A percentile compares a stretch with the other conserved stretches of the same genome.
Conservation (phyloP, 169 alveolate species). For the Plasmodium adleri region DNA sequence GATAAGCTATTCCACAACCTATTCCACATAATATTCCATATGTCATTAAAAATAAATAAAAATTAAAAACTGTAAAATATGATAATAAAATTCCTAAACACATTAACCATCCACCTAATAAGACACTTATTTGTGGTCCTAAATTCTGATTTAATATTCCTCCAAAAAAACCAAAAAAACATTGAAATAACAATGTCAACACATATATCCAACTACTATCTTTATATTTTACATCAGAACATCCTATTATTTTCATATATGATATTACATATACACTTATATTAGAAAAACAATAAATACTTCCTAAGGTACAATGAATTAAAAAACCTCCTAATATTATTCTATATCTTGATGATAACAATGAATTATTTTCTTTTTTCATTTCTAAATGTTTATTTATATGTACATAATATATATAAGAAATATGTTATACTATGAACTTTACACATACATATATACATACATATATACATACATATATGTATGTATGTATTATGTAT, state of each 20-base stretch:
- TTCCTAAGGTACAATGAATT: constrained; percentile 75
- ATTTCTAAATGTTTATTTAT: constrained; percentile 11
- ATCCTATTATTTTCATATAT: constrained; percentile 81
- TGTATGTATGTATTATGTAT: too few species aligned
- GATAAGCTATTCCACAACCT: constrained; percentile 77
- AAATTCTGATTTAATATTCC: constrained; percentile 66
- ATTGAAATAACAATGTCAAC: constrained; percentile 51
- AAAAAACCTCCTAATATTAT: constrained; percentile 72
- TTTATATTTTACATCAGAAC: constrained; percentile 69
- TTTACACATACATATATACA: background rate
- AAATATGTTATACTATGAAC: background rate
- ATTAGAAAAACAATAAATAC: constrained; percentile 79
- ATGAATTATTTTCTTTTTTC: constrained; percentile 35
- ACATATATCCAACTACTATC: constrained; percentile 77
- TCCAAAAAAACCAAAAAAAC: constrained; percentile 75
- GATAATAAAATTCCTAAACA: constrained; percentile 69
- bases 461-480: background rate
- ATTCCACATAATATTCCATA: constrained; percentile 75
- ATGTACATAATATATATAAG: too few species aligned
- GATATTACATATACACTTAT: constrained; percentile 81
- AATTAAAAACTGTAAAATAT: constrained; percentile 70
- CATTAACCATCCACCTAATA: constrained; percentile 74
- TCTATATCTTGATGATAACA: constrained; percentile 33
- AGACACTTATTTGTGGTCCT: constrained; percentile 73
- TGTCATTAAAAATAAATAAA: constrained; percentile 61